Evolutionary conservation across 768 basidiomycete genomes (phyloP).

Genomic region (Hirschioporus abietinus): DNA sequence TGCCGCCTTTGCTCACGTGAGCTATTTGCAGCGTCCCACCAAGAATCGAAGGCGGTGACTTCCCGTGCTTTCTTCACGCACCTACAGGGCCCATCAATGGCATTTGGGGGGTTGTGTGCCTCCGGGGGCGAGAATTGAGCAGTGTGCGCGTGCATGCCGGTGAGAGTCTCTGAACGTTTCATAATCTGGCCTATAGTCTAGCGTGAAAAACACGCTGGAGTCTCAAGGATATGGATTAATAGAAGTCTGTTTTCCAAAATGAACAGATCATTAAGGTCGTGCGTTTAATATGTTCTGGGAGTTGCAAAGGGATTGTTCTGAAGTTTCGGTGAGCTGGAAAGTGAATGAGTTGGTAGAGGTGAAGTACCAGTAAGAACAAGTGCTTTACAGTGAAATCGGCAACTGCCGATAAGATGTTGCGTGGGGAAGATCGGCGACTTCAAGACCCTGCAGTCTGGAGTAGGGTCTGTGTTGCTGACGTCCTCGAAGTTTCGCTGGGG

Average conservation of each 20-base stretch:
- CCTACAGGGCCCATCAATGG: not conserved
- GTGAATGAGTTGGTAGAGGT: not conserved
- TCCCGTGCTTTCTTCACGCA: not conserved
- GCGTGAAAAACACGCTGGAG: not conserved
- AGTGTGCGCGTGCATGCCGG: not conserved
- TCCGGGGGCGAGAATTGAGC: not conserved
- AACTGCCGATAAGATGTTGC: not conserved
- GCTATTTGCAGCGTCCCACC: not conserved
- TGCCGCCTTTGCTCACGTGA: not conserved
- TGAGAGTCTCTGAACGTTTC: not conserved
- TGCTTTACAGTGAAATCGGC: not conserved
- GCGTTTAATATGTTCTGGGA: not conserved
- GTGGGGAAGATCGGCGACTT: not conserved
- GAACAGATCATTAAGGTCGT: not conserved
- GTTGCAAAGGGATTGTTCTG: not conserved
- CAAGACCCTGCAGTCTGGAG: not conserved
- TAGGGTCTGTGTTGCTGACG: not conserved
- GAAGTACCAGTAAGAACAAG: not conserved
- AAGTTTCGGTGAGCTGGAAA: not conserved
- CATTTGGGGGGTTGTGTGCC: not conserved
- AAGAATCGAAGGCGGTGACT: not conserved
- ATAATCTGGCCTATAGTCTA: not conserved
- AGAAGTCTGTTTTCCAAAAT: not conserved
- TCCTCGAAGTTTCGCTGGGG: not conserved
- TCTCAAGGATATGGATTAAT: not conserved